Evolutionary conservation across 2,329 filamentous ascomycete genomes (phyloP), one percentile per base, ranked within the genome.

Genomic region (Ophiostoma ulmi): DNA sequence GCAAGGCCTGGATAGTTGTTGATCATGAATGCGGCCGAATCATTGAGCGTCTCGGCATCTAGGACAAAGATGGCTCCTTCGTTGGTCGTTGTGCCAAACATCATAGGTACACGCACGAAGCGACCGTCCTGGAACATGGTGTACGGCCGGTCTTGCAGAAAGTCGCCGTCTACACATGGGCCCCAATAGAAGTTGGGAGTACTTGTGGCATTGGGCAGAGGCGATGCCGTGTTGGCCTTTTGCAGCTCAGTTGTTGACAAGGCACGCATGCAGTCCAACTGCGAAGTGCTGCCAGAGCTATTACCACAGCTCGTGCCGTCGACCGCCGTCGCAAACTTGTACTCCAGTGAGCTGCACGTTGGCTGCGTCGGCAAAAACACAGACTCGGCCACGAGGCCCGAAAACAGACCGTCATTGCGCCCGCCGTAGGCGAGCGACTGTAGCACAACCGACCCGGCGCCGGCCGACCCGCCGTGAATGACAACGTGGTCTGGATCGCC

Each of bases 161-260:
- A 75, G 5, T 80, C 79, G 8, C 82, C 84, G 70, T 86, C 84
- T 6, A 85, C 76, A 67, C 81, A 83, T 0, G 84, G 84, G 2
- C 82, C 80, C 82, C 82, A 86, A 77, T 84, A 85, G 74, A 85
- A 86, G 0, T 58, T 39, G 1, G 70, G 63, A 14, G 22, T 8
- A n/a, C 5, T 64, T 10, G 70, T 55, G n/a, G n/a, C n/a, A 5
- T 48, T 48, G 14, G 14, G 6, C n/a, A 26, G 8, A 31, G n/a
- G 11, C 7, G 52, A 58, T 3, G 5, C n/a, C 10, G 1, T 3
- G 52, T 58, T 26, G 52, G n/a, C 52, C 8, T 10, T 5, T 11
- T 58, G 52, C 52, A 58, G 52, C n/a, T 58, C 52, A 10, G 8
- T 26, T 4, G n/a, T 31, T 3, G 52, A 58, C 52, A 58, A 26